A percentile compares a stretch with the other conserved stretches of the same genome.
Evolutionary conservation across 2,329 filamentous ascomycete genomes (phyloP).

Genomic region (Xylaria digitata): DNA sequence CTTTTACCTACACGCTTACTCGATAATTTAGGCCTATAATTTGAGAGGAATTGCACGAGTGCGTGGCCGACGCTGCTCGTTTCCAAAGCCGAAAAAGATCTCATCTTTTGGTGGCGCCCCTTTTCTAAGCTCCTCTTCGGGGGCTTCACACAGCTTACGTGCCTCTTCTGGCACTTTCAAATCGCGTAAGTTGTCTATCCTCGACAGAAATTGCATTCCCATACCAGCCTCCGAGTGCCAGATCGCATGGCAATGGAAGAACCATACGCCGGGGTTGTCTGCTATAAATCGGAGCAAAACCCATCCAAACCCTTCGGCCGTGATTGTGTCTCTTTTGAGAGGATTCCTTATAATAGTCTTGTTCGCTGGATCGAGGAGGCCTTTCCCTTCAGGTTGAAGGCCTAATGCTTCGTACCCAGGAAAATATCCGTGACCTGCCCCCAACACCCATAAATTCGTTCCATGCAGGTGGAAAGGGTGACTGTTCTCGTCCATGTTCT

Average conservation of each 20-base stretch:
- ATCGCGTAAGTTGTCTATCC: constrained; percentile 57
- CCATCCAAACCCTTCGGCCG: constrained; percentile 63
- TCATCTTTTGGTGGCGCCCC: constrained; percentile 63
- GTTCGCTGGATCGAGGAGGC: constrained; percentile 53
- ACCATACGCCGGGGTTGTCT: constrained; percentile 62
- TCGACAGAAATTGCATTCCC: constrained; percentile 57
- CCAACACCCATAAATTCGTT: constrained; percentile 66
- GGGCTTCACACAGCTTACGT: constrained; percentile 57
- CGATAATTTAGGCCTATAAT: background rate
- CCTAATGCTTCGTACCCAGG: constrained; percentile 56
- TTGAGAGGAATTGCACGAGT: background rate
- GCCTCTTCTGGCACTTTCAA: constrained; percentile 59
- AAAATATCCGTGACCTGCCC: constrained; percentile 72
- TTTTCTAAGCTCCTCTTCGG: constrained; percentile 57
- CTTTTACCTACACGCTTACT: background rate
- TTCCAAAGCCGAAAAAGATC: constrained; percentile 55
- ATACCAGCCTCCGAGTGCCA: constrained; percentile 55
- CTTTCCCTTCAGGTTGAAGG: constrained; percentile 49
- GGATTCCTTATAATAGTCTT: constrained; percentile 53
- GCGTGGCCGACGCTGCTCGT: constrained; percentile 25
- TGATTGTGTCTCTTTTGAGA: constrained; percentile 59
- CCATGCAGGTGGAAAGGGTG: constrained; percentile 77
- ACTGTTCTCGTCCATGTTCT: constrained; percentile 70
- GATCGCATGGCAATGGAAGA: constrained; percentile 55
- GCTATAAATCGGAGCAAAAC: constrained; percentile 60